Evolutionary conservation across 305 asterid genomes (phyloP), one percentile per base, ranked within the genome.

Genomic region (Fraxinus baroniana): DNA sequence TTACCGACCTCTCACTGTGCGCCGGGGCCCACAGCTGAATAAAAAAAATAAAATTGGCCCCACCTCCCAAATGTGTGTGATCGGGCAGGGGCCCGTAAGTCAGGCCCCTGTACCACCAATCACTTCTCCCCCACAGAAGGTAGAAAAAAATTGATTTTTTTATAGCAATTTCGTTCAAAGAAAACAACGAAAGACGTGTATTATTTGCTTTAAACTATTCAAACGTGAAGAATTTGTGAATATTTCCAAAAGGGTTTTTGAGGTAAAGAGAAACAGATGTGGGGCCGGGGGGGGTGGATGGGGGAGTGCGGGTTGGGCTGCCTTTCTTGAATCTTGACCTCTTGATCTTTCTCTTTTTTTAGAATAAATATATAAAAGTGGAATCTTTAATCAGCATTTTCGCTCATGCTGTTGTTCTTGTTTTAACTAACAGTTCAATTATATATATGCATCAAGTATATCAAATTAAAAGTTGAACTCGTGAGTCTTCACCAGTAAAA

Each of bases 251-350:
- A n/a, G 68, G 68, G 68, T 3, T 5, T 57, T 57, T 18, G 68
- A 18, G 68, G 68, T 52, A 74, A 60, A 79, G 62, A 74, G 32
- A 74, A 46, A 18, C 18, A 68, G 49, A 15, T 77, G 76, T 1
- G 44, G 7, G 41, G 41, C 2, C 5, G 37, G 7, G 37, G 37
- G 55, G 37, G 39, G 33, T n/a, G n/a, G n/a, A n/a, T 20, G 77
- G 13, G 64, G 68, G 74, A 26, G 64, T 33, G 57, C n/a, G 28
- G 68, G 77, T 33, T 76, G 82, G 84, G 76, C 76, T 72, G 85
- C 87, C 87, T 83, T 85, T 85, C 85, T 85, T 85, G 88, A 81
- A 81, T 81, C 81, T 81, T 71, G 85, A 83, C 85, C 85, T 85
- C 82, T 74, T 75, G 46, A 37, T 20, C 74, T 83, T 3, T 37